These are phyloP conservation scores for Plasmodium falciparum DNA, from an alignment of 169 alveolate species.

Conservation along the genomic window DNA sequence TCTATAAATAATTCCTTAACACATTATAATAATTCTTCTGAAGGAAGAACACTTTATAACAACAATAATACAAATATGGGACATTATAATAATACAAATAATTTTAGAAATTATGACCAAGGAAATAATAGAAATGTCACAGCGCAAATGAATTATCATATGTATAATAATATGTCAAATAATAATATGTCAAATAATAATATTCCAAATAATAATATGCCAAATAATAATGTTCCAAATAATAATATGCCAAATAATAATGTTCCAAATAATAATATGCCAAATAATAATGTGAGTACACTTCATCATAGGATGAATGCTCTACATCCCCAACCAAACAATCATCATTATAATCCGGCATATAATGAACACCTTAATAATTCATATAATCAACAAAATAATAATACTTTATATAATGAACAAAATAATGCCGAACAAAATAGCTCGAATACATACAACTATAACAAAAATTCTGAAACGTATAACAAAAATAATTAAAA, in stretches of 20 bases:
- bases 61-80: conserved; percentile 18
- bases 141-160: not conserved
- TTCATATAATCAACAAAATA: conserved; percentile 8
- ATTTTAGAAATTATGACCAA: conserved; percentile 14
- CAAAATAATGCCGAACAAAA: conserved; percentile 6
- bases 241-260: conserved; percentile 6
- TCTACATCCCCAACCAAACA: conserved; percentile 30
- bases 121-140: conserved; percentile 22
- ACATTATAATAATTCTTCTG: conserved; percentile 30
- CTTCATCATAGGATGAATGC: conserved; percentile 9
- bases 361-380: conserved; percentile 39
- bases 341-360: conserved; percentile 59
- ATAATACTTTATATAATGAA: not conserved
- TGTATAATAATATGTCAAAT: not conserved
- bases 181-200: not conserved
- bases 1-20: conserved; percentile 23
- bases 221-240: not conserved
- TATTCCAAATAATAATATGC: not conserved
- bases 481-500: not conserved
- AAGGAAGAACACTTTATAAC: conserved; percentile 10
- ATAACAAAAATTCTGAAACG: not conserved
- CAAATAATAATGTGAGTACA: not conserved
- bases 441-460: too few relatives aligned
- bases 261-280: not conserved
- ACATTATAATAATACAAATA: conserved; percentile 49